These are phyloP conservation scores for Sporodiniella umbellata DNA, from an alignment of 371 early-diverging fungal species.

Conservation along the genomic window DNA sequence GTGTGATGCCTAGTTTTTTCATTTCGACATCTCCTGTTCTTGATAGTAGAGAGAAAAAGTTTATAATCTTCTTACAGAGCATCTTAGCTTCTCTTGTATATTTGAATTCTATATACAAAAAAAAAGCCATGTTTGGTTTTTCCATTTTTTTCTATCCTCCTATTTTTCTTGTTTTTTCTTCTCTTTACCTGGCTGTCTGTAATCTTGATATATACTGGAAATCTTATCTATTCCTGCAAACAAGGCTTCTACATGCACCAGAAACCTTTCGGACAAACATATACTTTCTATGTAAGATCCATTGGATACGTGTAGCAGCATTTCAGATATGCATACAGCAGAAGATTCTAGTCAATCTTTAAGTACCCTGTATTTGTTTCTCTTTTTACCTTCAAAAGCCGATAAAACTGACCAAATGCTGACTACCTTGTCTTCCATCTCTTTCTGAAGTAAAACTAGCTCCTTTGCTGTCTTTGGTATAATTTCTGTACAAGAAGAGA, in stretches of 20 bases:
- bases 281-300: slow-evolving; percentile 85
- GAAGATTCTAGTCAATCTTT: slow-evolving; percentile 67
- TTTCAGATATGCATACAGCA: slow-evolving; percentile 97
- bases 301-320: slow-evolving; percentile 92
- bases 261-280: slow-evolving; percentile 84
- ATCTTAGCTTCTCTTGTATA: slow-evolving; percentile 82
- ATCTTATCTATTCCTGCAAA: slow-evolving; percentile 84
- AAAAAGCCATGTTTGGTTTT: not conserved
- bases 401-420: slow-evolving; percentile 87
- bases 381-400: slow-evolving; percentile 70
- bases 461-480: slow-evolving; percentile 19
- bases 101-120: slow-evolving; percentile 53
- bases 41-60: slow-evolving; percentile 89
- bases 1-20: slow-evolving; percentile 70
- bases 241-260: slow-evolving; percentile 90
- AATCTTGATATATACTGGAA: slow-evolving; percentile 25
- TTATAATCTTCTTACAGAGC: slow-evolving; percentile 75
- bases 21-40: slow-evolving; percentile 70
- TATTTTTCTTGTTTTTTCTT: not conserved
- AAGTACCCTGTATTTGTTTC: not conserved
- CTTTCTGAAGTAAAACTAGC: slow-evolving; percentile 20
- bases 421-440: slow-evolving; percentile 78
- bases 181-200: slow-evolving; percentile 29
- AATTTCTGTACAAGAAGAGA: too few species aligned
- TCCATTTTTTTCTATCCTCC: not conserved